A percentile compares a stretch with the other conserved stretches of the same genome.
These are phyloP conservation scores for Nitzschia sp. DNA, from an alignment of 108 stramenopile species.

Conservation along the genomic window DNA sequence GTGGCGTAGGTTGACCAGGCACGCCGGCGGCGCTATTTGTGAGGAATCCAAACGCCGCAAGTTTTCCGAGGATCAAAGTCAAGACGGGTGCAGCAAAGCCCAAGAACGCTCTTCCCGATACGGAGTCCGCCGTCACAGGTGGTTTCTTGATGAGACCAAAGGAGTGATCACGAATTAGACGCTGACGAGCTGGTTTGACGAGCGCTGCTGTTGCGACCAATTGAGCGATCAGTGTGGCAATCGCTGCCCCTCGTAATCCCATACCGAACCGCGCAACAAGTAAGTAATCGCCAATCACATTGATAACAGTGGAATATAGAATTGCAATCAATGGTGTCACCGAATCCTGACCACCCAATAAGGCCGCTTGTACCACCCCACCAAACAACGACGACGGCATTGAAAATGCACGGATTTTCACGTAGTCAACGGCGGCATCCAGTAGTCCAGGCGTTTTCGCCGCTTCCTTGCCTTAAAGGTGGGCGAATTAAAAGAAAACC, in stretches of 20 bases:
- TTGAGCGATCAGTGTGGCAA: constrained; percentile 79
- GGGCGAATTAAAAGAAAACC: not conserved
- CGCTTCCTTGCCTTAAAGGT: constrained; percentile 66
- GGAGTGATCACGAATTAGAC: constrained; percentile 44
- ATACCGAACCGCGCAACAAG: constrained; percentile 62
- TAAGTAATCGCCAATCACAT: constrained; percentile 74
- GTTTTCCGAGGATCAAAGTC: constrained; percentile 82
- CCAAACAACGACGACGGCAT: constrained; percentile 81
- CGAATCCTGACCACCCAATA: constrained; percentile 83
- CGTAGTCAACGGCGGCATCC: constrained; percentile 78
- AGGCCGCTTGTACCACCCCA: constrained; percentile 80
- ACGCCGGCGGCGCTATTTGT: constrained; percentile 82
- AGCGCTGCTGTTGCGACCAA: constrained; percentile 72
- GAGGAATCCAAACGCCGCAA: constrained; percentile 90
- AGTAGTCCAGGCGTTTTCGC: constrained; percentile 64
- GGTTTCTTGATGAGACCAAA: constrained; percentile 34
- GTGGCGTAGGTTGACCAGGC: constrained; percentile 78
- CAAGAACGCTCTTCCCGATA: constrained; percentile 60
- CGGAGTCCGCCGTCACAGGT: constrained; percentile 41
- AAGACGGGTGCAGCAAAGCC: constrained; percentile 84
- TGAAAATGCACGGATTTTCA: constrained; percentile 80
- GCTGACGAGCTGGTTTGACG: constrained; percentile 62
- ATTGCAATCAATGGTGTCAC: constrained; percentile 84
- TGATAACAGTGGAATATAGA: constrained; percentile 69
- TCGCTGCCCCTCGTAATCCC: constrained; percentile 83